Base-by-base conservation (phyloP, 164 flowering plant species). In the Nelumbo lutea region DNA sequence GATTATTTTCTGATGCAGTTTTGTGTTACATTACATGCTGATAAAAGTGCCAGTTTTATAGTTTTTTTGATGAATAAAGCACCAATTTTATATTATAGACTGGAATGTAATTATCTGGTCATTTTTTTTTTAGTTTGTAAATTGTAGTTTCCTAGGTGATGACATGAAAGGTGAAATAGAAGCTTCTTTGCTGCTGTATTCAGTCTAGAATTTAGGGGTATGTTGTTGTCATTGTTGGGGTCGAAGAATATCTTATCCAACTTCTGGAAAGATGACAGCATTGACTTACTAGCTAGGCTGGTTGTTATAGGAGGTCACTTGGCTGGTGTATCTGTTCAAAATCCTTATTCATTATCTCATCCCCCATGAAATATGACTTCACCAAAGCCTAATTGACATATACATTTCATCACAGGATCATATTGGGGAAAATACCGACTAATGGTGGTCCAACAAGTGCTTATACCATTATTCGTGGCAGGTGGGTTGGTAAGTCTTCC, bases 401-500 rank as follows among this genome's bases (percentile, higher is more conserved):
- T 83, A 84, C 77, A 82, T 86, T 89, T 83, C 86, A 75, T 87
- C 91, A 85, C 98, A 94, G 97, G 98, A 75, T 94, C 78, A 67
- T 82, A 79, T 85, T 94, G 93, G 98, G 97, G 86, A 91, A 85
- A 90, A 89, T 94, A 82, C 83, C 82, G 65, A 89, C 95, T 62
- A 75, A 85, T 82, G 95, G 88, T 80, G 96, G 98, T 78, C 89
- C 85, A 66, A 85, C 72, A 74, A 86, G 70, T 78, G 96, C 95
- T 78, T 94, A 76, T 83, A 94, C 96, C 64, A 73, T 77, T 81
- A 82, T 88, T 69, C 90, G 72, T 83, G 78, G 87, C 85, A 94
- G 98, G 98, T 94, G 93, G 91, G 97, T 94, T 86, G 87, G 89
- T 85, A 86, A 85, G 90, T 86, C 81, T 70, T 76, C 78, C 66